phyloP scores from a whole-genome alignment of 2,329 filamentous ascomycete genomes.

The Colletotrichum coccodes region DNA sequence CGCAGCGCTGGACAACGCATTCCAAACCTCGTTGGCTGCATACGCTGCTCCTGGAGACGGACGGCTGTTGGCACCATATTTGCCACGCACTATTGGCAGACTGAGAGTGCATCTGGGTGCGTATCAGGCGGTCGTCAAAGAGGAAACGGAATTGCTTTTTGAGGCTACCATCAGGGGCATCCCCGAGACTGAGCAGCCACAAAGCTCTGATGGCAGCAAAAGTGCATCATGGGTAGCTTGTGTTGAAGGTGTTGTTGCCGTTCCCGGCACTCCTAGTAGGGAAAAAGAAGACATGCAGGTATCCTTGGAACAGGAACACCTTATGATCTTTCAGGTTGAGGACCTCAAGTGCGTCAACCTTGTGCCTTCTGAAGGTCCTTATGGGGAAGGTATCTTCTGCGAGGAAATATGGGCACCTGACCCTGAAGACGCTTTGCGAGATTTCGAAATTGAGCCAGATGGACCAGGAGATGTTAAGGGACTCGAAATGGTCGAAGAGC shows the following conservation, averaged over 20 bases:
- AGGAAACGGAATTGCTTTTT: not conserved
- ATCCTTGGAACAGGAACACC: not conserved
- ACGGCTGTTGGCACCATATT: slow-evolving; percentile 38
- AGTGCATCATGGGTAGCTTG: not conserved
- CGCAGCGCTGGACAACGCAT: slow-evolving; percentile 42
- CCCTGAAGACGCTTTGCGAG: not conserved
- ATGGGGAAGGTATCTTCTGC: slow-evolving; percentile 2
- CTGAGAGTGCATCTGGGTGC: not conserved
- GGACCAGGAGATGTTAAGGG: not conserved
- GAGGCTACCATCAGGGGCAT: not conserved
- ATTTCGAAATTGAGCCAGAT: not conserved
- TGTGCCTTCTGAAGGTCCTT: not conserved
- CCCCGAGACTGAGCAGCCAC: not conserved
- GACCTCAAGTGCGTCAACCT: slow-evolving; percentile 2
- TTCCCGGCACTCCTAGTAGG: too few species aligned
- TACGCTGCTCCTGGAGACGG: slow-evolving; percentile 44
- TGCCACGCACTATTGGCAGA: not conserved
- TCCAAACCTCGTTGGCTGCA: slow-evolving; percentile 46
- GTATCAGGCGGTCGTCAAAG: not conserved
- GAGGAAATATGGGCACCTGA: slow-evolving; percentile 1
- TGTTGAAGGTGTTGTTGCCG: not conserved
- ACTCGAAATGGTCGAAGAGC: not conserved
- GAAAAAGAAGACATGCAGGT: too few species aligned
- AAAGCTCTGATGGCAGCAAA: not conserved
- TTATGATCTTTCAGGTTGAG: slow-evolving; percentile 3